phyloP scores from a whole-genome alignment of 768 basidiomycete genomes.

The Termitomyces sp. region DNA sequence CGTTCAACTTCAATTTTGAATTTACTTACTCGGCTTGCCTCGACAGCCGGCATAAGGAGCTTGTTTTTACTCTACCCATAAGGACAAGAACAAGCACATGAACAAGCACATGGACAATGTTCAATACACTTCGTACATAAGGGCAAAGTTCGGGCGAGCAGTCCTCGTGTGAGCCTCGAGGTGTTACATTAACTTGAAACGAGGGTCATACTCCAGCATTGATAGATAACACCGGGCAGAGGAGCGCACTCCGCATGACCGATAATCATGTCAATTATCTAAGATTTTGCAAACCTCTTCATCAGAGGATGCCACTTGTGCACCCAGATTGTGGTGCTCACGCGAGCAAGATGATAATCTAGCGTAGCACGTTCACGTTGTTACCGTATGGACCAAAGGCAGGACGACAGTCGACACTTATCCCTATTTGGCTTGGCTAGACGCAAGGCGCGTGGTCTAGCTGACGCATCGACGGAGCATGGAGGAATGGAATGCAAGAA shows the following conservation, averaged over 20 bases:
- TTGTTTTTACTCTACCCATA: neutral
- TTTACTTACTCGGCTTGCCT: neutral
- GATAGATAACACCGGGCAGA: neutral
- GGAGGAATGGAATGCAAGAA: neutral
- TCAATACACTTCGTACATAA: neutral
- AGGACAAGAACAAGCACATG: neutral
- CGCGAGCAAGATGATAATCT: neutral
- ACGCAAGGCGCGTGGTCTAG: neutral
- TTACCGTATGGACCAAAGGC: neutral
- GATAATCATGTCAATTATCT: neutral
- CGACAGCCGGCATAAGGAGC: neutral
- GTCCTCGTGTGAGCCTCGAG: slow-evolving; percentile 5
- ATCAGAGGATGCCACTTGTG: neutral
- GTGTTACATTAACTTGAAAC: neutral
- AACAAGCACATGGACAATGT: neutral
- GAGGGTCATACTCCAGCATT: neutral
- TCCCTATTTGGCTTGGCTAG: neutral
- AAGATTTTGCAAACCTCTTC: neutral
- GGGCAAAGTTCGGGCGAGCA: neutral
- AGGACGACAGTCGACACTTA: neutral
- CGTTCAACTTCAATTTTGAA: neutral
- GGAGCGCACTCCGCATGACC: neutral
- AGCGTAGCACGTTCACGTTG: neutral
- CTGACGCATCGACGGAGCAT: neutral
- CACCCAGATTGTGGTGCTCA: neutral